Conservation (phyloP, 371 early-diverging fungal genomes). For the Umbelopsis sp. region DNA sequence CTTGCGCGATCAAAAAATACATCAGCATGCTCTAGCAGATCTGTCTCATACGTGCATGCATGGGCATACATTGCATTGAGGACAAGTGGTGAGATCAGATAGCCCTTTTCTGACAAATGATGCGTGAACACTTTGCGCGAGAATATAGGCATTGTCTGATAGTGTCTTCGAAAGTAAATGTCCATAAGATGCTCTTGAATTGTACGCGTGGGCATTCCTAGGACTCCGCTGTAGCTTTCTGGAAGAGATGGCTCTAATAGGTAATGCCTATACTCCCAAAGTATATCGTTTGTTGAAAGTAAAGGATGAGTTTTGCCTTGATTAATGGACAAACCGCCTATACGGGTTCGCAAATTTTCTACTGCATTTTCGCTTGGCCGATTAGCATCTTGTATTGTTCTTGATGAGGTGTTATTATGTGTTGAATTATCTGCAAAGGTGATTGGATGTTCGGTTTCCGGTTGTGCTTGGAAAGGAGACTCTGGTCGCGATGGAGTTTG, state of each 20-base stretch:
- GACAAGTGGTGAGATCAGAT: conserved; percentile 36
- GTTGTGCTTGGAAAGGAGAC: not conserved
- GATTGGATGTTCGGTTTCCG: not conserved
- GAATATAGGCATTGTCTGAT: conserved; percentile 21
- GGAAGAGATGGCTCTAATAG: conserved; percentile 33
- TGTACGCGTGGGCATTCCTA: conserved; percentile 38
- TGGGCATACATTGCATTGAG: conserved; percentile 36
- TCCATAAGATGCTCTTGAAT: conserved; percentile 36
- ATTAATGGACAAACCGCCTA: conserved; percentile 8
- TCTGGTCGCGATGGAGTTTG: conserved; percentile 20
- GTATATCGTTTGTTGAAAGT: conserved; percentile 2
- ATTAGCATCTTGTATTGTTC: not conserved
- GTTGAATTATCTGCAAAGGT: not conserved
- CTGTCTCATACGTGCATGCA: conserved; percentile 19
- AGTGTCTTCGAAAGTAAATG: conserved; percentile 28
- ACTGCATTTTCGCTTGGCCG: not conserved
- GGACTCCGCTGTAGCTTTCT: conserved; percentile 25
- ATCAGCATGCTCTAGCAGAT: conserved; percentile 25
- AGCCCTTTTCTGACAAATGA: conserved; percentile 25
- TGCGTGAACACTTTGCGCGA: not conserved
- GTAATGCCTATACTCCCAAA: conserved; percentile 16
- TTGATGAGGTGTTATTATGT: not conserved
- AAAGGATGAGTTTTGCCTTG: not conserved
- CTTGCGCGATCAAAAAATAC: conserved; percentile 42
- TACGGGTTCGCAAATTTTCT: not conserved